These are phyloP conservation scores for Euphorbia schlechtendalii DNA, from an alignment of 441 rosid species.

Conservation along the genomic window DNA sequence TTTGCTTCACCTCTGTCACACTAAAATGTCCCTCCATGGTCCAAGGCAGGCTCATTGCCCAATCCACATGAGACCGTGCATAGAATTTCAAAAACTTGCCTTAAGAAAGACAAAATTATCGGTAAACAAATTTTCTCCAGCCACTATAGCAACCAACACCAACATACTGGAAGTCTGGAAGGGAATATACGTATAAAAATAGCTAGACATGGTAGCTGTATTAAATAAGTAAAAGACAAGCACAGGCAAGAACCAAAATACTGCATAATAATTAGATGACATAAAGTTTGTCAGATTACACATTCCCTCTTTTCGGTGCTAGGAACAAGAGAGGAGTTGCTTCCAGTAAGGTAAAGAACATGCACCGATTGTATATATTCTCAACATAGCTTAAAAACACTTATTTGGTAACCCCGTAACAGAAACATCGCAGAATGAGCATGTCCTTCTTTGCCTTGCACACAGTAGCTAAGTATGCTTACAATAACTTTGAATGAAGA, in stretches of 20 bases:
- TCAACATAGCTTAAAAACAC: too few species aligned
- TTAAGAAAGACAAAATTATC: background rate
- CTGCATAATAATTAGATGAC: background rate
- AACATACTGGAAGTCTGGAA: background rate
- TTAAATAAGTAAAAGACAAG: background rate
- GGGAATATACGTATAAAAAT: background rate
- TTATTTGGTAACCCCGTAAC: background rate
- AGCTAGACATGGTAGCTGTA: background rate
- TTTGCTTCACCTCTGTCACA: background rate
- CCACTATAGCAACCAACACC: background rate
- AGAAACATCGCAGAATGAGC: background rate
- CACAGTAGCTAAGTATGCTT: background rate
- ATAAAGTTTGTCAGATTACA: background rate
- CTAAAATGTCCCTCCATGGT: background rate
- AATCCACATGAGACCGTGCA: background rate
- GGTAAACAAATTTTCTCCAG: background rate
- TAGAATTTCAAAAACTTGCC: background rate
- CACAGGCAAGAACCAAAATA: background rate
- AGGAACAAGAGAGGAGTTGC: background rate
- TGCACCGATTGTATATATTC: background rate
- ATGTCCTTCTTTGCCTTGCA: background rate
- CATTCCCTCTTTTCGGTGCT: background rate
- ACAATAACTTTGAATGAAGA: background rate
- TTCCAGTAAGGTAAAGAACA: background rate
- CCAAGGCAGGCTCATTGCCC: too few species aligned